Percentiles rank a stretch among this genome's conserved stretches.
Conservation (phyloP, 2,329 filamentous ascomycete genomes). For the Rutstroemia sp. region DNA sequence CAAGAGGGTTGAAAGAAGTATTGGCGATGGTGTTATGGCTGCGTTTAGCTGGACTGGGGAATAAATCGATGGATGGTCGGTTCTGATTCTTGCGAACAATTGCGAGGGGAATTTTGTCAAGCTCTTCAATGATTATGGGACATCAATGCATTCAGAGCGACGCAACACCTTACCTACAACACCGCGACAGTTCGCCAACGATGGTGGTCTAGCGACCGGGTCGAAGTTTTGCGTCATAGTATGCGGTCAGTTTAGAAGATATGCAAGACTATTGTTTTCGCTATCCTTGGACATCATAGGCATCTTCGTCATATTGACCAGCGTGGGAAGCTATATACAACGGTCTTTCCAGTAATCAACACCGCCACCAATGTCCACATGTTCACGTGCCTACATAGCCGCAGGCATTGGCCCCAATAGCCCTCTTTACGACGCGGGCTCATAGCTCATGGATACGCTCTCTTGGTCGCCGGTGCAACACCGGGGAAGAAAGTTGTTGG, state of each 20-base stretch:
- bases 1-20: not conserved
- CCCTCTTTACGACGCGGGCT: not conserved
- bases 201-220: too few species aligned
- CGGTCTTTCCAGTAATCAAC: not conserved
- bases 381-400: not conserved
- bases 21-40: conserved; percentile 5
- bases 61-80: not conserved
- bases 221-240: too few species aligned
- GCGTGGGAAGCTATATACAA: too few species aligned
- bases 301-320: too few species aligned
- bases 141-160: too few species aligned
- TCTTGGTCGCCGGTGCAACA: conserved; percentile 10
- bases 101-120: not conserved
- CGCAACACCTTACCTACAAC: not conserved
- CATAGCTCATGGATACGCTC: conserved; percentile 1
- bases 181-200: too few species aligned
- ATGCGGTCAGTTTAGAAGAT: too few species aligned
- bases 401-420: not conserved
- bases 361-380: not conserved
- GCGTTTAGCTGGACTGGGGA: not conserved
- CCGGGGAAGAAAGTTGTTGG: conserved; percentile 15
- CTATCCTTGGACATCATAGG: too few species aligned
- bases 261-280: too few species aligned
- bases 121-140: too few species aligned
- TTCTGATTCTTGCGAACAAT: not conserved